Percentiles rank a stretch among this genome's conserved stretches.
These are phyloP conservation scores for Isoetes taiwanensis DNA, from an alignment of 75 land plant species.

Conservation along the genomic window DNA sequence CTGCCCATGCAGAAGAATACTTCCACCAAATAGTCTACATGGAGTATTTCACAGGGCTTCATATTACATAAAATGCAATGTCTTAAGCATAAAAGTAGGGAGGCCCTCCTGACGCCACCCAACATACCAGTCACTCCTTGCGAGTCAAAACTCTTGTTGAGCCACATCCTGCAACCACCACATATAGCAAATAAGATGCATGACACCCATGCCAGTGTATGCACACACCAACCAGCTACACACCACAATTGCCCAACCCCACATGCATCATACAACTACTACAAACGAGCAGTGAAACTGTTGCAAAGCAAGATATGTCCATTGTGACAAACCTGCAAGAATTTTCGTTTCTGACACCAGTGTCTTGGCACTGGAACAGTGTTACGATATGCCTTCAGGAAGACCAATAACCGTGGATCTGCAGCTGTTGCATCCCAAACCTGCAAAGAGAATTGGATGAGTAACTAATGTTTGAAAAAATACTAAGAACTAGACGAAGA, in stretches of 20 bases:
- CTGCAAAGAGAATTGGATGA: conserved; percentile 17
- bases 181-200: conserved; percentile 78
- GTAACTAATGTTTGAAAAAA: not conserved
- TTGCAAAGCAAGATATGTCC: not conserved
- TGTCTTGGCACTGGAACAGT: conserved; percentile 99
- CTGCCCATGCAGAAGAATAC: too few species aligned
- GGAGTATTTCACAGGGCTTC: too few species aligned
- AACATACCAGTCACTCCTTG: conserved; percentile 66
- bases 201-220: conserved; percentile 38
- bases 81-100: too few species aligned
- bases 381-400: conserved; percentile 79
- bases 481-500: not conserved
- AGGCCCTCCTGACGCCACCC: conserved; percentile 34
- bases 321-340: conserved; percentile 64
- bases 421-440: conserved; percentile 99
- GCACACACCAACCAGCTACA: not conserved
- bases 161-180: conserved; percentile 93
- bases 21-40: too few species aligned
- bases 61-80: too few species aligned
- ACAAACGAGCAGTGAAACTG: not conserved
- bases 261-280: not conserved
- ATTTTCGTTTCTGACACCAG: conserved; percentile 98
- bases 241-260: too few species aligned
- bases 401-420: conserved; percentile 91
- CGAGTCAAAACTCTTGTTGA: conserved; percentile 31